phyloP scores from a whole-genome alignment of 306 rosid species.

The Gynostemma pentaphyllum region DNA sequence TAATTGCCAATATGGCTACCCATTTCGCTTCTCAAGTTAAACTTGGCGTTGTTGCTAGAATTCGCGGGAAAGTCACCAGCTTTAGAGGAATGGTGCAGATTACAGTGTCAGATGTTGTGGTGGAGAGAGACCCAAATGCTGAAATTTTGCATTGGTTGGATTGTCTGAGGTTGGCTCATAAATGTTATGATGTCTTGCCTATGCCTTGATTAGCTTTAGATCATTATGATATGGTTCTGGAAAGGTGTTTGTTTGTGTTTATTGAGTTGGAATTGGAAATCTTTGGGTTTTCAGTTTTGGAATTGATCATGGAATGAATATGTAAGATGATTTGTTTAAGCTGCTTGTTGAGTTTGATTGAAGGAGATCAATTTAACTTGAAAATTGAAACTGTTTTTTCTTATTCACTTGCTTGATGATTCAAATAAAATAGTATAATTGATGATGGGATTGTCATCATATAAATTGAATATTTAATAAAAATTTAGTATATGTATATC shows the following conservation, averaged over 20 bases:
- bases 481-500: too few species aligned
- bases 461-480: too few species aligned
- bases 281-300: too few species aligned
- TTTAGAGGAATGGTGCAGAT: conserved; percentile 48
- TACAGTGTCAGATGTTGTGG: conserved; percentile 56
- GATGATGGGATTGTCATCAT: neutral
- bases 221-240: neutral
- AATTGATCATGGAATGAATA: neutral
- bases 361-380: neutral
- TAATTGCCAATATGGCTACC: conserved; percentile 24
- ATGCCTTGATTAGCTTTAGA: neutral
- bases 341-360: neutral
- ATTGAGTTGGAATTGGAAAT: too few species aligned
- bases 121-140: conserved; percentile 60
- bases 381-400: too few species aligned
- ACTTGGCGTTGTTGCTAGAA: conserved; percentile 46
- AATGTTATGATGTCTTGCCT: conserved; percentile 35
- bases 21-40: conserved; percentile 23
- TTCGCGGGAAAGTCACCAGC: conserved; percentile 43
- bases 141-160: conserved; percentile 70
- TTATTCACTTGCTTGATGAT: too few species aligned
- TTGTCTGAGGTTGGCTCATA: conserved; percentile 47
- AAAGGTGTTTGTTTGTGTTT: too few species aligned
- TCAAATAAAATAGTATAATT: too few species aligned
- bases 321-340: neutral